Evolutionary conservation across 176 grass and related monocot genomes (phyloP).

Genomic region (Tillandsia fasciculata): DNA sequence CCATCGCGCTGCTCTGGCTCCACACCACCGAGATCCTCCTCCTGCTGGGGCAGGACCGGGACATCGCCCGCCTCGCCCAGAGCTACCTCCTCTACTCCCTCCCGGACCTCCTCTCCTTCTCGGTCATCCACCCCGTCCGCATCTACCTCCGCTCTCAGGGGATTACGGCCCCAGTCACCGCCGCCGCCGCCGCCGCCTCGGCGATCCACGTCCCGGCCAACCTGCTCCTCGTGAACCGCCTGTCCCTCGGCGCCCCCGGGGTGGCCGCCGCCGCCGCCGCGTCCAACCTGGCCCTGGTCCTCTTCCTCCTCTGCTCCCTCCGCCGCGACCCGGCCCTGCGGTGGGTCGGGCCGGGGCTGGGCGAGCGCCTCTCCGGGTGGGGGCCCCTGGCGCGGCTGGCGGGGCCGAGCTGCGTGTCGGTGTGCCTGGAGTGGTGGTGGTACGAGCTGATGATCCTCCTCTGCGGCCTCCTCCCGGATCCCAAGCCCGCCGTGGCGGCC

Average conservation of each 20-base stretch:
- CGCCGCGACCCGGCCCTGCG: conserved; percentile 23
- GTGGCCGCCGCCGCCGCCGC: conserved; percentile 65
- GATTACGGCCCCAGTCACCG: conserved; percentile 54
- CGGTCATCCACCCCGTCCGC: conserved; percentile 80
- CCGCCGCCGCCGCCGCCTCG: conserved; percentile 36
- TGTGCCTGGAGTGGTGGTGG: conserved; percentile 36
- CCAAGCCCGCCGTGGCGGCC: conserved; percentile 1
- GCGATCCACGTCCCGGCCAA: conserved; percentile 55
- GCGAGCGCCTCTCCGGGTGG: conserved; percentile 66
- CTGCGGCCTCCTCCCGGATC: conserved; percentile 3
- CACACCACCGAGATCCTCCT: conserved; percentile 70
- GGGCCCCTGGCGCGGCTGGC: conserved; percentile 49
- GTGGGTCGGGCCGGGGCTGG: conserved; percentile 4
- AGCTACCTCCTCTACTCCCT: conserved; percentile 67
- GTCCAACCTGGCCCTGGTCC: conserved; percentile 66
- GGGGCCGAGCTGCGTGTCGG: conserved; percentile 66
- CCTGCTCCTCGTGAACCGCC: conserved; percentile 44
- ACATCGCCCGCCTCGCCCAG: conserved; percentile 68
- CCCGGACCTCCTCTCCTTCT: conserved; percentile 81
- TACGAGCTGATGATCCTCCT: conserved; percentile 27
- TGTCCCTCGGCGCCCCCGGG: conserved; percentile 44
- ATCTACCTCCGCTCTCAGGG: conserved; percentile 92
- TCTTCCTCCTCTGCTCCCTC: conserved; percentile 27
- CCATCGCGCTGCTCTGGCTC: conserved; percentile 61
- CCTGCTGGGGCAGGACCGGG: conserved; percentile 63